phyloP scores from a whole-genome alignment of 306 rosid species.

The Acacia crassicarpa region DNA sequence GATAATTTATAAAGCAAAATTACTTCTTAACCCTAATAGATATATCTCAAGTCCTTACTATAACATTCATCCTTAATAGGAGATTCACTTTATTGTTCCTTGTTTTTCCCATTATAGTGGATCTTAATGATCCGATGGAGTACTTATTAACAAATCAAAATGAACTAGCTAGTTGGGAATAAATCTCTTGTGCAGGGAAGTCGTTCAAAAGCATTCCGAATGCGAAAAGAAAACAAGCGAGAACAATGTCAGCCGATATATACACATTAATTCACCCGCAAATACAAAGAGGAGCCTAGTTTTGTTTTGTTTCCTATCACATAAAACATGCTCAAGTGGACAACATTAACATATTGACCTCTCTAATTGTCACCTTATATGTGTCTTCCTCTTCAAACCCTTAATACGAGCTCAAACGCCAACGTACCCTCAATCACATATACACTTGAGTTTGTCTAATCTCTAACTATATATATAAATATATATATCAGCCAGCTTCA shows the following conservation, averaged over 20 bases:
- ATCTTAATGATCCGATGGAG: too few species aligned
- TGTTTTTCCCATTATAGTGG: too few species aligned
- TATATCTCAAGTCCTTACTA: too few species aligned
- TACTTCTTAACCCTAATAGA: too few species aligned
- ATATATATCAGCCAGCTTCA: conserved; percentile 1
- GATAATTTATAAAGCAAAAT: too few species aligned
- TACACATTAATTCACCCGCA: background rate
- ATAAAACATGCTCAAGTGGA: conserved; percentile 4
- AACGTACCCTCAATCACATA: background rate
- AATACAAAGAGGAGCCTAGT: conserved; percentile 12
- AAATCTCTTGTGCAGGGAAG: conserved; percentile 4
- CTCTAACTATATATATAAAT: background rate
- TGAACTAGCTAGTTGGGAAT: background rate
- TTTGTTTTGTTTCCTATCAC: background rate
- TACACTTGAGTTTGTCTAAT: background rate
- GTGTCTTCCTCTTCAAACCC: background rate
- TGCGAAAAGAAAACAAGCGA: background rate
- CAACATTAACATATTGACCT: background rate
- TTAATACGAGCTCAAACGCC: background rate
- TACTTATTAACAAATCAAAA: background rate
- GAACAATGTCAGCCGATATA: background rate
- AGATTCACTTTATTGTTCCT: too few species aligned
- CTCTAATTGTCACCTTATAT: background rate
- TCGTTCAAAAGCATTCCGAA: background rate
- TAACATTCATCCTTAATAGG: too few species aligned